These are phyloP conservation scores for Cercospora sp. DNA, from an alignment of 2,329 filamentous ascomycete species.

Conservation along the genomic window DNA sequence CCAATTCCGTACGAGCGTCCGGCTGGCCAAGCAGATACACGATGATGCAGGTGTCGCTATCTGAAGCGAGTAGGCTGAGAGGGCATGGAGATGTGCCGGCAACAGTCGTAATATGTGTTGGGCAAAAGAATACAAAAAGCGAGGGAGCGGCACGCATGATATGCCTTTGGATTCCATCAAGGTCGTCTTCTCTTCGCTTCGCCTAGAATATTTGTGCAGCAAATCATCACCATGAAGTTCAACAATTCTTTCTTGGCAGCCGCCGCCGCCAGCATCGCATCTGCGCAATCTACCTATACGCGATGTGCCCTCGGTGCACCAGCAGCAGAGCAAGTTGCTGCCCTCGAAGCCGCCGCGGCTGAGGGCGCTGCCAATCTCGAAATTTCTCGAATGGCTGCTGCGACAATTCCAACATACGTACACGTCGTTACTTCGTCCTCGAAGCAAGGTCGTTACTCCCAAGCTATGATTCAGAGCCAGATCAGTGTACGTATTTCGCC, in stretches of 20 bases:
- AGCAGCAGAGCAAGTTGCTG: constrained; percentile 3
- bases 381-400: not conserved
- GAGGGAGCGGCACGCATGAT: not conserved
- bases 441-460: constrained; percentile 23
- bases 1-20: constrained; percentile 1
- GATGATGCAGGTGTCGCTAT: constrained; percentile 1
- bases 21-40: constrained; percentile 8
- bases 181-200: not conserved
- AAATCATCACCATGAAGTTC: constrained; percentile 1
- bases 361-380: constrained; percentile 4
- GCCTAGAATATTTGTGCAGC: not conserved
- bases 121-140: constrained; percentile 9
- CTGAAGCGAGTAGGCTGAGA: not conserved
- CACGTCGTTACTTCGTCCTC: constrained; percentile 42
- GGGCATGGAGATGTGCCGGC: not conserved
- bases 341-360: constrained; percentile 3
- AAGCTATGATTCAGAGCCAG: constrained; percentile 15
- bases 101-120: not conserved
- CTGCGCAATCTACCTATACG: constrained; percentile 1
- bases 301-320: constrained; percentile 5
- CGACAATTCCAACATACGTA: constrained; percentile 35
- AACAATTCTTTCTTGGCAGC: constrained; percentile 7
- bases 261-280: constrained; percentile 4
- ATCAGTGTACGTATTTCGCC: not conserved
- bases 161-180: constrained; percentile 4